A percentile compares a stretch with the other conserved stretches of the same genome.
Evolutionary conservation across 352 stramenopile species (phyloP).

Genomic region (Hyaloperonospora brassicae): DNA sequence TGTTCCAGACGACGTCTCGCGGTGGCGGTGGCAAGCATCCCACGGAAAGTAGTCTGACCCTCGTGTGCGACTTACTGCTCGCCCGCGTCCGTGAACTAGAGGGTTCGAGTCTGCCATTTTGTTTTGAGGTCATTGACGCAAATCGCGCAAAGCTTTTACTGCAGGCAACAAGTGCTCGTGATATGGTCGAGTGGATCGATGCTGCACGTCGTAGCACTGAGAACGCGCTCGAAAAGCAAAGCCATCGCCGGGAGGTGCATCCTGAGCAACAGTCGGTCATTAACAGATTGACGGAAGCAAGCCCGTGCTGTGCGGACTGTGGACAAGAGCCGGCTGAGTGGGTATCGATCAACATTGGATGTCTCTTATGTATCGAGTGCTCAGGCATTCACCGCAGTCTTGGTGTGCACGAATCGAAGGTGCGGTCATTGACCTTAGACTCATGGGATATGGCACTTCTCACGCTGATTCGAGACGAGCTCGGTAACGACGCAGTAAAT

Average conservation of each 20-base stretch:
- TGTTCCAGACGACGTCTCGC: slow-evolving; percentile 57
- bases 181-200: slow-evolving; percentile 80
- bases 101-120: slow-evolving; percentile 48
- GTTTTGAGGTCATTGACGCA: slow-evolving; percentile 81
- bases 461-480: slow-evolving; percentile 46
- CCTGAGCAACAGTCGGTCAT: slow-evolving; percentile 69
- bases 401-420: slow-evolving; percentile 95
- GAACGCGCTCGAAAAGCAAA: slow-evolving; percentile 75
- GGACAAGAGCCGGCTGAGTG: slow-evolving; percentile 84
- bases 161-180: slow-evolving; percentile 60
- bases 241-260: slow-evolving; percentile 73
- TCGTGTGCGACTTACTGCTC: slow-evolving; percentile 79
- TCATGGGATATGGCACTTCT: slow-evolving; percentile 82
- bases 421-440: slow-evolving; percentile 87
- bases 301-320: slow-evolving; percentile 63
- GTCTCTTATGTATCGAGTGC: slow-evolving; percentile 95
- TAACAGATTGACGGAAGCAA: slow-evolving; percentile 48
- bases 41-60: slow-evolving; percentile 45
- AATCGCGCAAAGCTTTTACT: slow-evolving; percentile 71
- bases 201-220: slow-evolving; percentile 71
- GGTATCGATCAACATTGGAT: slow-evolving; percentile 95
- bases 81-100: slow-evolving; percentile 62
- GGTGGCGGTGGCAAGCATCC: slow-evolving; percentile 46
- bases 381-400: slow-evolving; percentile 94
- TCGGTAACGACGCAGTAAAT: slow-evolving; percentile 71